Base-by-base conservation (phyloP, 1,284 basidiomycete genomes). In the Cutaneotrichosporon mucoides region DNA sequence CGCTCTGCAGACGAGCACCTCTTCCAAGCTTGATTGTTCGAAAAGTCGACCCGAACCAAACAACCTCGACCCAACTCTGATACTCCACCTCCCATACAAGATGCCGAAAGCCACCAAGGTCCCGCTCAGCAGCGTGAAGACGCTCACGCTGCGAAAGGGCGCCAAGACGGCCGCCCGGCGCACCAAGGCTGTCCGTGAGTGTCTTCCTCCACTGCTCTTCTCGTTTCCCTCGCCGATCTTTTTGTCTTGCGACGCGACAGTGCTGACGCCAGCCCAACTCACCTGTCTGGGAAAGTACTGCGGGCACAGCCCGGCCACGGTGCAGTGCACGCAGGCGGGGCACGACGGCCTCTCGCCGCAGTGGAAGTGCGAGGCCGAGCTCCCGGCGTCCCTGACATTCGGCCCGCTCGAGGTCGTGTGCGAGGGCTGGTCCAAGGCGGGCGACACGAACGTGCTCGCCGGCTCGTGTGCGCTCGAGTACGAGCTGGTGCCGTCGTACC, bases 321-420 rank as follows among this genome's bases (percentile, higher is more conserved):
- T 96, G 35, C 85, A 90, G 64, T 97, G 92, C 75, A 81, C 81
- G 49, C 90, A 88, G 64, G 80, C 87, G 50, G 91, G 92, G 42
- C 88, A 89, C 7, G 79, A 79, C 61, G 90, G 88, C 2, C 79
- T 83, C 1, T 85, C 88, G 10, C 84, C 91, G 5, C 90, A 93
- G 68, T 94, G 91, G 91, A 88, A 87, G 87, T 97, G 93, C 74
- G 86, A 91, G 72, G 89, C 92, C 6, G 92, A 97, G 72, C 80
- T 97, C 8, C 92, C 92, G 3, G 84, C 86, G 46, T 81, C 84
- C 3, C 73, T 94, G 56, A 81, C 90, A 12, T 87, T 97, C 60
- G 93, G 93, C 7, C 82, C 85, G 57, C 86, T 95, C 0, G 83
- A 86, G 61, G 88, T 97, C 1, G 86, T 85, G 16, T 97, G 93